A percentile compares a stretch with the other conserved stretches of the same genome.
Conservation (phyloP, 768 basidiomycete species). For the Boletus tomentosulus region DNA sequence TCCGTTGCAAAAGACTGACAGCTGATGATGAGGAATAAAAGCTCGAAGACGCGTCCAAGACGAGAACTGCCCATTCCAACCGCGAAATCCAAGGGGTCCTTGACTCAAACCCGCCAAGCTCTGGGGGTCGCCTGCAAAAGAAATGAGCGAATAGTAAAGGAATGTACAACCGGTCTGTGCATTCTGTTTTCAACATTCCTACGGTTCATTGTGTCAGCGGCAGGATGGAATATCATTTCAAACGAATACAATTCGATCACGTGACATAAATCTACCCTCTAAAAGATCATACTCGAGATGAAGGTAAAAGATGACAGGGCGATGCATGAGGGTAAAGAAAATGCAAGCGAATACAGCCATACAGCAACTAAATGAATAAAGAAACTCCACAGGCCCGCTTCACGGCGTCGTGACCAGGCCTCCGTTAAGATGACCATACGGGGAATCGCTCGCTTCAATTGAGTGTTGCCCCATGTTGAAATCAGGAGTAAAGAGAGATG, state of each 20-base stretch:
- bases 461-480: conserved; percentile 27
- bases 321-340: conserved; percentile 10
- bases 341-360: conserved; percentile 2
- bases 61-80: conserved; percentile 12
- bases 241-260: not conserved
- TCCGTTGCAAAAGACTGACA: not conserved
- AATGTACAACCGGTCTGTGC: not conserved
- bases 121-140: not conserved
- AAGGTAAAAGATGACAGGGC: not conserved
- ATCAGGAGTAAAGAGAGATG: conserved; percentile 31
- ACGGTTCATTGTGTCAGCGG: not conserved
- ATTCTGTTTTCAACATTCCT: not conserved
- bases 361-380: conserved; percentile 4
- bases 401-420: conserved; percentile 27
- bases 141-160: not conserved
- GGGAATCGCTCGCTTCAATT: conserved; percentile 23
- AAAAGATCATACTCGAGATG: not conserved
- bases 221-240: not conserved
- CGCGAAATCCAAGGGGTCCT: not conserved
- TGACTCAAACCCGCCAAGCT: not conserved
- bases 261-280: conserved; percentile 5
- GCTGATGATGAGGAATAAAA: conserved; percentile 3
- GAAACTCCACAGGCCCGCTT: not conserved
- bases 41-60: conserved; percentile 5
- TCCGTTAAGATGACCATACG: conserved; percentile 25